Evolutionary conservation across 306 rosid genomes (phyloP).

Genomic region (Vigna unguiculata): DNA sequence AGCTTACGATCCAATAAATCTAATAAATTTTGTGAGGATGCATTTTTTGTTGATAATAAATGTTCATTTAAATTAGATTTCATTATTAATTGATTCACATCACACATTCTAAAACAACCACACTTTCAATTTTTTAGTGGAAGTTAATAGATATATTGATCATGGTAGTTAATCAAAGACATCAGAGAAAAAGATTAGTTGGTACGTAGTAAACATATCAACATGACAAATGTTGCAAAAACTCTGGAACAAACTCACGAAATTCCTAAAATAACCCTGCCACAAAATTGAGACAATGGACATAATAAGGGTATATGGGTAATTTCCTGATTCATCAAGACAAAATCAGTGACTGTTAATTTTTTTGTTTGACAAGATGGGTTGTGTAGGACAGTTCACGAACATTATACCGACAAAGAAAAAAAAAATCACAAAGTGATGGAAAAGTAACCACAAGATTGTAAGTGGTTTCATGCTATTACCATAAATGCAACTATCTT

Average conservation of each 20-base stretch:
- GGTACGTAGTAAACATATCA: not conserved
- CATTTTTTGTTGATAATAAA: too few species aligned
- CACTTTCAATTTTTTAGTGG: too few species aligned
- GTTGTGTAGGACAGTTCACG: constrained; percentile 40
- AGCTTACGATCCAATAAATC: too few species aligned
- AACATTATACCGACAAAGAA: constrained; percentile 2
- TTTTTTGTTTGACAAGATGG: constrained; percentile 28
- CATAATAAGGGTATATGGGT: constrained; percentile 15
- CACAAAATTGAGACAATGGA: not conserved
- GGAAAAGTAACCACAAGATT: not conserved
- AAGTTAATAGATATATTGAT: too few species aligned
- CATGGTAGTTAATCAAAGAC: too few species aligned
- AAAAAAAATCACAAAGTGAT: not conserved
- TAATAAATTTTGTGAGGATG: too few species aligned
- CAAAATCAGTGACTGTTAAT: constrained; percentile 12
- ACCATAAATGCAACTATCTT: too few species aligned
- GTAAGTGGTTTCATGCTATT: not conserved
- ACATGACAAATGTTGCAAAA: constrained; percentile 15
- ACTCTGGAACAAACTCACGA: constrained; percentile 12
- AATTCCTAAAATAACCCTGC: not conserved
- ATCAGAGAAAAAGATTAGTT: not conserved
- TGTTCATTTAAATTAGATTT: too few species aligned
- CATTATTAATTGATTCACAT: too few species aligned
- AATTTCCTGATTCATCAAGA: constrained; percentile 20
- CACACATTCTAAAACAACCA: too few species aligned